phyloP scores from a whole-genome alignment of 176 grass and related monocot genomes.

The Poa annua region DNA sequence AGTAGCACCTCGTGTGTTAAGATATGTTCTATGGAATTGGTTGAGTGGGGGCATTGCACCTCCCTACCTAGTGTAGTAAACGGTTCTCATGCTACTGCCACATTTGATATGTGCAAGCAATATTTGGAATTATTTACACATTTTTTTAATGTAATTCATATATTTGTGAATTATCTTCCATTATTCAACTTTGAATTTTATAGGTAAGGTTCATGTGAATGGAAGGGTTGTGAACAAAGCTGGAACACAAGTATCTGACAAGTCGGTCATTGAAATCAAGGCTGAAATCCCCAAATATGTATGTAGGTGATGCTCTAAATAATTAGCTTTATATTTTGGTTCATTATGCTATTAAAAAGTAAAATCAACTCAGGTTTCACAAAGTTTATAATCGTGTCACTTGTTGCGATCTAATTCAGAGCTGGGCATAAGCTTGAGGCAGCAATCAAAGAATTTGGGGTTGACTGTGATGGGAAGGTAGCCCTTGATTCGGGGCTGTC shows the following conservation, averaged over 20 bases:
- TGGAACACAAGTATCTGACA: slow-evolving; percentile 91
- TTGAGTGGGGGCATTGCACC: background rate
- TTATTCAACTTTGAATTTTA: slow-evolving; percentile 38
- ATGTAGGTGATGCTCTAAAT: slow-evolving; percentile 97
- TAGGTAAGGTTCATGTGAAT: slow-evolving; percentile 95
- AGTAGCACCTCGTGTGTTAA: background rate
- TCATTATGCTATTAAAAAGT: background rate
- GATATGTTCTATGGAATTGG: background rate
- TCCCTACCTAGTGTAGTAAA: background rate
- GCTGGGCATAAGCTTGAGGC: slow-evolving; percentile 98
- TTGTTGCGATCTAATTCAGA: slow-evolving; percentile 53
- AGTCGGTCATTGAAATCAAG: slow-evolving; percentile 88
- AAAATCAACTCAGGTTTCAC: slow-evolving; percentile 7
- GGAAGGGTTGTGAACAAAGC: slow-evolving; percentile 89
- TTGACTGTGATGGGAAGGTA: slow-evolving; percentile 84
- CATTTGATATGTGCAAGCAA: slow-evolving; percentile 20
- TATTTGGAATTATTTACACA: slow-evolving; percentile 33
- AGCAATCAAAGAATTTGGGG: slow-evolving; percentile 78
- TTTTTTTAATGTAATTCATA: background rate
- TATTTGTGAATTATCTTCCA: slow-evolving; percentile 7
- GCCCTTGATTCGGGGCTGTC: slow-evolving; percentile 97
- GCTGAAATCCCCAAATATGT: slow-evolving; percentile 98
- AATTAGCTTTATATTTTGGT: slow-evolving; percentile 25
- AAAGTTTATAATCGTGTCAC: slow-evolving; percentile 21
- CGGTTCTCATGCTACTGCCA: slow-evolving; percentile 23